Percentiles rank a stretch among this genome's conserved stretches.
Evolutionary conservation across 352 stramenopile species (phyloP).

Genomic region (Phytophthora syringae): DNA sequence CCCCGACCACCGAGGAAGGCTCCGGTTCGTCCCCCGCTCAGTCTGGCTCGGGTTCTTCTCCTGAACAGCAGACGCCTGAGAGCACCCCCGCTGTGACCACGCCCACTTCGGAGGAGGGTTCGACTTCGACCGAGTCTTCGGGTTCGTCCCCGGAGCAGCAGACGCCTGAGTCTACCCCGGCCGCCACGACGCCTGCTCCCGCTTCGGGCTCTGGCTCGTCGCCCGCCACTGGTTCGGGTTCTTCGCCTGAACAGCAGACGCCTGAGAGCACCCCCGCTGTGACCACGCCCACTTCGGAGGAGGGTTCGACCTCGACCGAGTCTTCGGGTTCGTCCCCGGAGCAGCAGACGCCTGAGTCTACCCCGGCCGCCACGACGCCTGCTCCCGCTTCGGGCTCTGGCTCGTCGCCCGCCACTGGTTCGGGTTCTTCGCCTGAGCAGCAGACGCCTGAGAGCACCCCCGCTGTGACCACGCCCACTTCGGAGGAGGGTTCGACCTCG

Average conservation of each 20-base stretch:
- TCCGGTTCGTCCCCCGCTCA: no score
- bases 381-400: slow-evolving; percentile 6
- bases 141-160: no score
- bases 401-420: neutral
- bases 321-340: neutral
- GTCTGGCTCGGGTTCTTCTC: no score
- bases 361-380: slow-evolving; percentile 5
- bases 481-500: neutral
- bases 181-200: no score
- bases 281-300: slow-evolving; percentile 6
- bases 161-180: no score
- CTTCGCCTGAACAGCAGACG: slow-evolving; percentile 2
- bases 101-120: no score
- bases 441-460: slow-evolving; percentile 3
- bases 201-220: slow-evolving; percentile 4
- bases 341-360: slow-evolving; percentile 6
- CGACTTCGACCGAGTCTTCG: no score
- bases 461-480: slow-evolving; percentile 1
- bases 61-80: no score
- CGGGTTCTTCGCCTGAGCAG: neutral
- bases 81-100: no score
- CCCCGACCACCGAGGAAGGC: slow-evolving; percentile 6
- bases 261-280: slow-evolving; percentile 2
- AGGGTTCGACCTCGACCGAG: neutral
- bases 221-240: neutral